Evolutionary conservation across 345 rosid species (phyloP), one percentile per base, ranked within the genome.

Genomic region (Pugionium dolabratum): DNA sequence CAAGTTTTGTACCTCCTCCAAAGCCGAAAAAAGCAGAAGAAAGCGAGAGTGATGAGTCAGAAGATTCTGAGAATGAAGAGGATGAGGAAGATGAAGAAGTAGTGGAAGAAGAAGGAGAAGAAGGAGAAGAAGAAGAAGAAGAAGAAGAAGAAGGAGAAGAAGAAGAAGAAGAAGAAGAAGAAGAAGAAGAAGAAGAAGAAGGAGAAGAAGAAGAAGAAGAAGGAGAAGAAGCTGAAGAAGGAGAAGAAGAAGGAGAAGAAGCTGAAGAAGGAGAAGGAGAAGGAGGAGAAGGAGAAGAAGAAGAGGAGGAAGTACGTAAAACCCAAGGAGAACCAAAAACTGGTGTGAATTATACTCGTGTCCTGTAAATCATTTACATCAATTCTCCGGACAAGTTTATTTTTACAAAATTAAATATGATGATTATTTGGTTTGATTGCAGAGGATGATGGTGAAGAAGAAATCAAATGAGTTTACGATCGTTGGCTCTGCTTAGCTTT

Each of bases 1-100:
- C 74, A 54, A 85, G 86, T 73, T 89, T 82, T 57, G 75, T 66
- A 28, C 78, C 89, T 70, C 91, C 87, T 37, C 86, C 88, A 73
- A 89, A 84, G 82, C 88, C 96, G 35, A 71, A 83, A 76, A 57
- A 76, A 55, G 78, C 83, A 2, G 84, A 74, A 31, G 84, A 77
- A 63, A 86, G 78, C 72, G 85, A 77, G 35, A 71, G 72, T 18
- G 64, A 80, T 46, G 88, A 84, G 7, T 44, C 75, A 47, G 80
- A 66, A 54, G 70, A 66, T 26, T 55, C 59, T 37, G 87, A 76
- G 1, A 60, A 83, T 18, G 72, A 68, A 36, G 82, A 81, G 2
- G 80, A 73, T 0, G 84, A 79, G 0, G 79, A 69, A 0, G 82
- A 71, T 0, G 54, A 40, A 4, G 69, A 68, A 0, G 84, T 67